Percentiles rank a stretch among this genome's conserved stretches.
These are phyloP conservation scores for Climacium dendroides DNA, from an alignment of 225 moss, liverwort and hornwort genomes.

Conservation along the genomic window DNA sequence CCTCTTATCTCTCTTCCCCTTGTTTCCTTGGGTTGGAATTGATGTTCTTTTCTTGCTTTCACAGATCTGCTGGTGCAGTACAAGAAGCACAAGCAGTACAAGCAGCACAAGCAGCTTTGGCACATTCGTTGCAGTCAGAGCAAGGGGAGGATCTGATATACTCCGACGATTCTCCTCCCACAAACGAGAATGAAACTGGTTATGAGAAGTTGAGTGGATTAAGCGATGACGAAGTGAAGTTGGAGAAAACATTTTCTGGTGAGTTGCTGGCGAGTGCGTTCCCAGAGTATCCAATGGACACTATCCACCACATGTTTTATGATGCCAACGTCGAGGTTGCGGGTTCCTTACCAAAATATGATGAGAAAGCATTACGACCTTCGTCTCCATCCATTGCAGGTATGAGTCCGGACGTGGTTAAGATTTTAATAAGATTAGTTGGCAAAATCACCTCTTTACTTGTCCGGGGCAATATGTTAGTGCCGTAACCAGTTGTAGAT, in stretches of 20 bases:
- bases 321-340: slow-evolving; percentile 6
- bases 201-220: slow-evolving; percentile 17
- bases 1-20: not conserved
- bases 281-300: slow-evolving; percentile 13
- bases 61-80: slow-evolving; percentile 77
- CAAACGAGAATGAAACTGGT: not conserved
- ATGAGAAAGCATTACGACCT: slow-evolving; percentile 16
- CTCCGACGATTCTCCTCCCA: slow-evolving; percentile 16
- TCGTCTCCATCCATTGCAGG: slow-evolving; percentile 35
- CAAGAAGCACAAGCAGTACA: slow-evolving; percentile 57
- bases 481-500: not conserved
- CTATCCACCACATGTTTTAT: slow-evolving; percentile 5
- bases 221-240: slow-evolving; percentile 7
- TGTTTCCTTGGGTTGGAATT: not conserved
- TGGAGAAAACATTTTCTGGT: slow-evolving; percentile 21
- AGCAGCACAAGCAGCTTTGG: slow-evolving; percentile 39
- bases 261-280: slow-evolving; percentile 23
- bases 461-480: not conserved
- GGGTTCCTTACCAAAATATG: slow-evolving; percentile 10
- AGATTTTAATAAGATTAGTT: not conserved
- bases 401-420: not conserved
- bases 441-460: not conserved
- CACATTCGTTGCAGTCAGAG: slow-evolving; percentile 29
- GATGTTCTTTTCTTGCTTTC: not conserved
- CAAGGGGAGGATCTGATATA: slow-evolving; percentile 28